Evolutionary conservation across 2,329 filamentous ascomycete species (phyloP), one percentile per base, ranked within the genome.

Genomic region (Pleurostoma richardsiae): DNA sequence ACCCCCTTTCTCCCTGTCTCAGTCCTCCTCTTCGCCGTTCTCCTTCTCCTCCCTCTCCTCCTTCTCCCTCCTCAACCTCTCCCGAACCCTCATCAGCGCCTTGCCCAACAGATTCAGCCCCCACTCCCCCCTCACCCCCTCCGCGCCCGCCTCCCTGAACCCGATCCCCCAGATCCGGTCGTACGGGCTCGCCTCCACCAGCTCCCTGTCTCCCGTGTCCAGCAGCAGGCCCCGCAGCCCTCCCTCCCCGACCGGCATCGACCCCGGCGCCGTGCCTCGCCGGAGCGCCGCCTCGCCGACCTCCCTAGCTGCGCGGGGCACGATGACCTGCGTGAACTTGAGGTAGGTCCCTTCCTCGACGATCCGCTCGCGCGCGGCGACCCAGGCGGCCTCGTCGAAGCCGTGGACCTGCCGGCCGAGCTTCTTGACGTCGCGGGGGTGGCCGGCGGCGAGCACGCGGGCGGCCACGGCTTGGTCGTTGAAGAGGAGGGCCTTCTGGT

Each of bases 81-180:
- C 67, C 51, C 83, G 73, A 29, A 81, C 80, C 45, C 68, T 70
- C 78, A 59, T 80, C 59, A 87, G 60, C 28, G 75, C 80, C 64
- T 77, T 77, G 0, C 83, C 84, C 41, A 88, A 60, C 48, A 86
- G 57, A 63, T 88, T 88, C 64, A 76, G 48, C 0, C 84, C 84
- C 85, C 83, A 88, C 3, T 61, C 53, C 19, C 64, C 58, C 42
- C 73, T 70, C 43, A 72, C 70, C 2, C 29, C 51, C 46, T 65
- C 69, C 3, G 82, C 82, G 55, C 73, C 65, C 19, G 63, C 66
- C 6, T 72, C 76, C 3, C 56, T 65, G 54, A 79, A 85, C 5
- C 85, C 84, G 41, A 88, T 67, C 2, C 83, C 84, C 85, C 83
- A 88, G 45, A 86, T 75, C 4, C 70, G 58, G 65, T 88, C 83